Base-by-base conservation (phyloP, 2,329 filamentous ascomycete species). In the Pseudogymnoascus pannorum region DNA sequence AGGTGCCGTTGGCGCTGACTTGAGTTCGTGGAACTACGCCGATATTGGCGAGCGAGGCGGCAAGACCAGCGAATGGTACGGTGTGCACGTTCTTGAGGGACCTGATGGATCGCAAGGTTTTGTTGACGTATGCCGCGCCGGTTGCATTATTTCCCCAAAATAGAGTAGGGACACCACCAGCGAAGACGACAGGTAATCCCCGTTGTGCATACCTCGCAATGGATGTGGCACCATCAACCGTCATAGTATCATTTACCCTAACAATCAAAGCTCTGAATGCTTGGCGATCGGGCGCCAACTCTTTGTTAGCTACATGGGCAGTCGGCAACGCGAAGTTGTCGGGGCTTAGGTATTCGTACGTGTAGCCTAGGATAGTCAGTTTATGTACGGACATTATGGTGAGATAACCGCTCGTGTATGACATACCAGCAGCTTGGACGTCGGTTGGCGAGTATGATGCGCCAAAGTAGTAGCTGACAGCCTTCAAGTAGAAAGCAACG, bases 401-500 rank as follows among this genome's bases (percentile, higher is more conserved):
- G n/a, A n/a, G n/a, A n/a, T n/a, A n/a, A n/a, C n/a, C n/a, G n/a
- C n/a, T n/a, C n/a, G n/a, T n/a, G n/a, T n/a, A n/a, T n/a, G n/a
- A n/a, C n/a, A n/a, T n/a, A 5, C 66, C 66, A 12, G 38, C 38
- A 8, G 20, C 20, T 20, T 1, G 20, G 16, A 42, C 16, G 20
- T 42, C 38, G 11, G 11, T 9, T 5, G 20, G 12, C 38, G 16
- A 42, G 20, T 42, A 42, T 4, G 20, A 18, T 20, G 38, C 16
- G 9, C 12, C 16, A 4, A 18, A 18, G 12, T 22, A 42, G 20
- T 16, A 16, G 20, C 20, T 42, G 16, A 20, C 16, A 2, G 38
- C 38, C 61, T 74, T 71, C 35, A 68, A 62, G 62, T 72, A 80
- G 51, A 80, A 73, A 0, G 71, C 76, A 22, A 80, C 38, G 65